Percentiles rank a stretch among this genome's conserved stretches.
Evolutionary conservation across 2,329 filamentous ascomycete species (phyloP).

Genomic region (Zelopaecilomyces penicillatus): DNA sequence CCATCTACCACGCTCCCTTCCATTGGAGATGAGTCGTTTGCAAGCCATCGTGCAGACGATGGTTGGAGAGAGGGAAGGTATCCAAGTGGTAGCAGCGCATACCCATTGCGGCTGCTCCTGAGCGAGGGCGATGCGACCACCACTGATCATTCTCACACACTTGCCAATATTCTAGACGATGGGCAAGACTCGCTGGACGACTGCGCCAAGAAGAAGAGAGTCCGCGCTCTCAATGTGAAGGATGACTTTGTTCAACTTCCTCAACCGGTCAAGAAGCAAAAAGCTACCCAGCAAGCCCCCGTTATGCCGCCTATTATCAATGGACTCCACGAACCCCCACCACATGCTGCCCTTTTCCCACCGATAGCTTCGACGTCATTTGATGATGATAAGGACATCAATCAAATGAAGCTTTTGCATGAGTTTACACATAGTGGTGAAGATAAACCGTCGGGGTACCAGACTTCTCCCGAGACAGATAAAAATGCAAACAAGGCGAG

Average conservation of each 20-base stretch:
- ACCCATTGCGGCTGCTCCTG: constrained; percentile 32
- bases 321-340: constrained; percentile 53
- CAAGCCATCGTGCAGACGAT: constrained; percentile 27
- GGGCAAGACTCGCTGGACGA: constrained; percentile 36
- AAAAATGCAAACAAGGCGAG: constrained; percentile 32
- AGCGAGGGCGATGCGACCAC: constrained; percentile 18
- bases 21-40: constrained; percentile 15
- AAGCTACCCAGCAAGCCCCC: constrained; percentile 44
- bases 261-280: constrained; percentile 57
- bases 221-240: constrained; percentile 38
- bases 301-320: constrained; percentile 58
- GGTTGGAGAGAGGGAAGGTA: constrained; percentile 26
- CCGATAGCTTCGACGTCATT: constrained; percentile 53
- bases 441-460: constrained; percentile 12
- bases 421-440: constrained; percentile 30
- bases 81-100: constrained; percentile 7
- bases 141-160: constrained; percentile 32
- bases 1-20: constrained; percentile 10
- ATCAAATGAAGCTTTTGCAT: constrained; percentile 33
- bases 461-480: constrained; percentile 22
- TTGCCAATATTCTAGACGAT: constrained; percentile 40
- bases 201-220: constrained; percentile 45
- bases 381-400: constrained; percentile 37
- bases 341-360: constrained; percentile 52
- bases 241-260: constrained; percentile 58